phyloP scores from a whole-genome alignment of 352 stramenopile genomes.

The Saprolegnia diclina region DNA sequence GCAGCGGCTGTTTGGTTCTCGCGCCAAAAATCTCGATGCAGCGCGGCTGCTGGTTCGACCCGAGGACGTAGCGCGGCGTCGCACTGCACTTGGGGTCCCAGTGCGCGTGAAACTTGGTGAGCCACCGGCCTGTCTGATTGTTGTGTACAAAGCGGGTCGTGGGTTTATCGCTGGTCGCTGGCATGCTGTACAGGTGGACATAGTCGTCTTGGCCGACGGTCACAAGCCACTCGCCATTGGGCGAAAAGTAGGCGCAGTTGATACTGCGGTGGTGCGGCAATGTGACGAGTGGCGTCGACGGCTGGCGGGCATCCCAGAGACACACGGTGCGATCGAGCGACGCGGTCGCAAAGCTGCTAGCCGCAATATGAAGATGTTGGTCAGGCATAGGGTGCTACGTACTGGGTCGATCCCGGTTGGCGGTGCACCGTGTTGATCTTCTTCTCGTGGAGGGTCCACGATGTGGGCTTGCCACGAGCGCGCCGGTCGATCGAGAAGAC shows the following conservation, averaged over 20 bases:
- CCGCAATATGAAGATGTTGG: slow-evolving; percentile 15
- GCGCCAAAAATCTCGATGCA: slow-evolving; percentile 78
- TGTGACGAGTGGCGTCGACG: slow-evolving; percentile 44
- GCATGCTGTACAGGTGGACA: slow-evolving; percentile 64
- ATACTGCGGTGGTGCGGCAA: slow-evolving; percentile 70
- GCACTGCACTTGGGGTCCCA: slow-evolving; percentile 73
- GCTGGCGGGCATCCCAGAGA: slow-evolving; percentile 70
- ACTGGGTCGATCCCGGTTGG: slow-evolving; percentile 57
- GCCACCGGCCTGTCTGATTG: slow-evolving; percentile 80
- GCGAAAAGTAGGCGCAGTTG: slow-evolving; percentile 85
- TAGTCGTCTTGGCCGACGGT: slow-evolving; percentile 81
- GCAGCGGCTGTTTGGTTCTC: slow-evolving; percentile 56
- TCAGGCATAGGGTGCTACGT: slow-evolving; percentile 30
- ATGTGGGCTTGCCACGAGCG: slow-evolving; percentile 29
- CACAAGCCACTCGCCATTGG: slow-evolving; percentile 57
- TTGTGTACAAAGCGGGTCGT: slow-evolving; percentile 62
- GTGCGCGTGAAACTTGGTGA: slow-evolving; percentile 77
- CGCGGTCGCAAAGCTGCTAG: slow-evolving; percentile 63
- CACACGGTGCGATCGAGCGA: slow-evolving; percentile 76
- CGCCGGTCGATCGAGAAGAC: slow-evolving; percentile 54
- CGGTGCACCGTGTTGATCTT: slow-evolving; percentile 83
- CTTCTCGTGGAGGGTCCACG: slow-evolving; percentile 66
- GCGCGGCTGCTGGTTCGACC: slow-evolving; percentile 74
- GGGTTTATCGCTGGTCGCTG: slow-evolving; percentile 31
- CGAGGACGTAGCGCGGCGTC: slow-evolving; percentile 57